Evolutionary conservation across 2,329 filamentous ascomycete genomes (phyloP).

Genomic region (Trichoderma aggressivum): DNA sequence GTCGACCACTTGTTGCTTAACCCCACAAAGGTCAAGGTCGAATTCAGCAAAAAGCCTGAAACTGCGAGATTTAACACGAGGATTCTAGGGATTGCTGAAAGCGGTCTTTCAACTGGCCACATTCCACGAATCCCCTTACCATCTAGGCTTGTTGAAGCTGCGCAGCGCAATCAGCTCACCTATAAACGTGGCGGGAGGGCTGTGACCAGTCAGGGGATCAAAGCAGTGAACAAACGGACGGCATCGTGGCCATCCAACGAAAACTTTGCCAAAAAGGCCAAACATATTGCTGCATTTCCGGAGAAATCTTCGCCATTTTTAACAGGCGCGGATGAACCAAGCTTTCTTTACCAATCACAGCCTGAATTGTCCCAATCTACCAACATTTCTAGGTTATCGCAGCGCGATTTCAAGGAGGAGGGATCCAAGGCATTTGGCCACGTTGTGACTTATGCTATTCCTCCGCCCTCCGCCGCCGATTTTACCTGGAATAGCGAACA

Average conservation of each 20-base stretch:
- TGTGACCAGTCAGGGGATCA: background rate
- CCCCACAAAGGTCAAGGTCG: background rate
- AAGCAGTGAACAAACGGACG: background rate
- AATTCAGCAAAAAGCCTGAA: background rate
- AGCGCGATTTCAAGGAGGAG: background rate
- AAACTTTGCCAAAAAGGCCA: background rate
- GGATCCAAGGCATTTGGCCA: background rate
- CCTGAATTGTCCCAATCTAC: background rate
- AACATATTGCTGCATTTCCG: background rate
- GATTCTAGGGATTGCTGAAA: background rate
- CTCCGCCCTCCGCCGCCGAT: conserved; percentile 28
- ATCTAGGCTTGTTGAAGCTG: background rate
- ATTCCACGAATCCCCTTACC: background rate
- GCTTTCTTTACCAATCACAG: background rate
- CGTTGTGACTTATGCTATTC: conserved; percentile 27
- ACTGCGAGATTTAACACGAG: too few species aligned
- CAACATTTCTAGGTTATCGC: background rate
- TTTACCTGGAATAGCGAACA: conserved; percentile 26
- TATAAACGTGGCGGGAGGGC: background rate
- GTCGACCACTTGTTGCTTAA: background rate
- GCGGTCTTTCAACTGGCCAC: background rate
- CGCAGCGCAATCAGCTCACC: background rate
- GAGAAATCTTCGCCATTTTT: background rate
- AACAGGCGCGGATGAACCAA: background rate
- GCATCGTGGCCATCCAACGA: background rate